phyloP scores from a whole-genome alignment of 441 rosid genomes.

The Aquilaria agallochum region DNA sequence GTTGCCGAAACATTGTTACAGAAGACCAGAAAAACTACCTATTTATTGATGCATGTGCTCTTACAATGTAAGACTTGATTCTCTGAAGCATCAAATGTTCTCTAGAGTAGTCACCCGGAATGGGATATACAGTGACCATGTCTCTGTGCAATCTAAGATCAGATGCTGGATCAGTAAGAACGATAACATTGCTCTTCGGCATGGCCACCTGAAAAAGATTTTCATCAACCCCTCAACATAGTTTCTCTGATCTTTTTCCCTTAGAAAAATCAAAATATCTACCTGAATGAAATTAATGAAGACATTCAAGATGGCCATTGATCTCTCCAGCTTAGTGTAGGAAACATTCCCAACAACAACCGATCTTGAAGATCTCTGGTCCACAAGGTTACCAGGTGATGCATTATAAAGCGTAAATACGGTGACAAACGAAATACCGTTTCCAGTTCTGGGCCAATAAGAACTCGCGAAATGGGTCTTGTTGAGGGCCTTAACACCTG shows the following conservation, averaged over 20 bases:
- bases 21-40: slow-evolving; percentile 35
- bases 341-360: slow-evolving; percentile 73
- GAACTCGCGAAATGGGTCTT: slow-evolving; percentile 34
- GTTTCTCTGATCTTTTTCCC: no score
- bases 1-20: slow-evolving; percentile 6
- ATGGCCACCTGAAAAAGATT: slow-evolving; percentile 53
- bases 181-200: slow-evolving; percentile 65
- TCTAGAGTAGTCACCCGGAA: slow-evolving; percentile 80
- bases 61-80: slow-evolving; percentile 98
- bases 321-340: slow-evolving; percentile 60
- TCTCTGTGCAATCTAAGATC: slow-evolving; percentile 47
- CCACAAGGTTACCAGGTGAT: slow-evolving; percentile 19
- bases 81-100: slow-evolving; percentile 95
- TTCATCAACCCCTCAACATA: slow-evolving; percentile 5
- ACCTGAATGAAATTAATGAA: slow-evolving; percentile 82
- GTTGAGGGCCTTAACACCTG: slow-evolving; percentile 78
- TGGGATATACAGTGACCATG: slow-evolving; percentile 54
- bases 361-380: slow-evolving; percentile 35
- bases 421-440: slow-evolving; percentile 61
- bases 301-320: slow-evolving; percentile 65
- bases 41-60: slow-evolving; percentile 51
- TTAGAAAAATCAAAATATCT: background rate
- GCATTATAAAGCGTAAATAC: slow-evolving; percentile 69
- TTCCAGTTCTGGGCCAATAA: slow-evolving; percentile 25
- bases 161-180: slow-evolving; percentile 91